A percentile compares a stretch with the other conserved stretches of the same genome.
Evolutionary conservation across 495 filamentous ascomycete genomes (phyloP).

Genomic region (Daldinia concentrica): DNA sequence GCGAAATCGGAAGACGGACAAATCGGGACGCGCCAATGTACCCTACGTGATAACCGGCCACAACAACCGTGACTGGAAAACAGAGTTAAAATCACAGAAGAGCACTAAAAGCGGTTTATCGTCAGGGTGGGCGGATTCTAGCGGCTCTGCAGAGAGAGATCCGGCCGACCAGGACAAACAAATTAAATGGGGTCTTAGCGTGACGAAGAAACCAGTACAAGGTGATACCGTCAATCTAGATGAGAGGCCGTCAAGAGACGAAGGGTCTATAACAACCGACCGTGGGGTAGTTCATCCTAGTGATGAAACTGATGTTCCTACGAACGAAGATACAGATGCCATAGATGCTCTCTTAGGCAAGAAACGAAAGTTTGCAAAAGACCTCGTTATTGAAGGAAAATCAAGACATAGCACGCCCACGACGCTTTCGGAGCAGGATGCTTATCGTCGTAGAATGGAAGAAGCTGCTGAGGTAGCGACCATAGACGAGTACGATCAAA

Average conservation of each 20-base stretch:
- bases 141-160: slow-evolving; percentile 45
- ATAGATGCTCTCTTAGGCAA: slow-evolving; percentile 78
- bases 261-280: slow-evolving; percentile 35
- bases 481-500: slow-evolving; percentile 83
- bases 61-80: slow-evolving; percentile 78
- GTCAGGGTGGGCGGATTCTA: slow-evolving; percentile 59
- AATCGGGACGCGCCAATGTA: slow-evolving; percentile 45
- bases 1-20: slow-evolving; percentile 17
- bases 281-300: slow-evolving; percentile 44
- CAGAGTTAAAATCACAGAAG: slow-evolving; percentile 63
- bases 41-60: slow-evolving; percentile 72
- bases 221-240: slow-evolving; percentile 26
- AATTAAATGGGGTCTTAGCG: slow-evolving; percentile 57
- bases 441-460: slow-evolving; percentile 72
- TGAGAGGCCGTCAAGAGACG: slow-evolving; percentile 36
- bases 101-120: slow-evolving; percentile 59
- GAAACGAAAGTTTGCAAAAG: slow-evolving; percentile 45
- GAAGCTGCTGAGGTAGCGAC: slow-evolving; percentile 78
- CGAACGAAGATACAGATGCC: slow-evolving; percentile 78
- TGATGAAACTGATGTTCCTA: slow-evolving; percentile 33
- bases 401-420: slow-evolving; percentile 43
- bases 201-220: slow-evolving; percentile 47
- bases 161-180: slow-evolving; percentile 51
- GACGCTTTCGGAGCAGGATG: slow-evolving; percentile 67
- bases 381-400: slow-evolving; percentile 39